These are phyloP conservation scores for Grosmannia clavigera DNA, from an alignment of 2,329 filamentous ascomycete species.

Conservation along the genomic window DNA sequence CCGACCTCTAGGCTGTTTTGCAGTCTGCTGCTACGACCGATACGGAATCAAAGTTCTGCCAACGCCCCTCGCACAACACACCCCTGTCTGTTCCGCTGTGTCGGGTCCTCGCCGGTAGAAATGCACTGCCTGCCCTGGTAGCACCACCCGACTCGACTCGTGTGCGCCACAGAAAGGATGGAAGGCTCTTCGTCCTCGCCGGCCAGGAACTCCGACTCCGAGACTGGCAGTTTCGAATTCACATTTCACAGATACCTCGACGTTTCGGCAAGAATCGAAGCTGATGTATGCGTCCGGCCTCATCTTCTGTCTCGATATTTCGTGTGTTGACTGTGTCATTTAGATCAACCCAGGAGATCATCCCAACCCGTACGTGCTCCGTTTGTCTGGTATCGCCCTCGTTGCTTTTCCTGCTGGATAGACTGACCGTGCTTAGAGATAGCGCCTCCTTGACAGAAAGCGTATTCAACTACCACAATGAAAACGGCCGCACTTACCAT, in stretches of 20 bases:
- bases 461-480: constrained; percentile 17
- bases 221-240: constrained; percentile 11
- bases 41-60: not conserved
- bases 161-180: not conserved
- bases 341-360: not conserved
- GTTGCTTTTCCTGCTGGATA: not conserved
- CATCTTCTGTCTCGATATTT: not conserved
- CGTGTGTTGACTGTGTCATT: not conserved
- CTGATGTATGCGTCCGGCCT: constrained; percentile 10
- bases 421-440: constrained; percentile 10
- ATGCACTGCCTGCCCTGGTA: not conserved
- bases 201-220: not conserved
- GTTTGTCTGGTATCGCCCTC: not conserved
- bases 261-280: constrained; percentile 12
- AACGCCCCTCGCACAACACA: not conserved
- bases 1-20: not conserved
- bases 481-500: constrained; percentile 22
- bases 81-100: not conserved
- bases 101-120: not conserved
- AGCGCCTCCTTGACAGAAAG: constrained; percentile 19
- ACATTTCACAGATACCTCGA: constrained; percentile 17
- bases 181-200: not conserved
- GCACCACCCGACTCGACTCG: not conserved
- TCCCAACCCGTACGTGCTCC: not conserved
- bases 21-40: not conserved